Evolutionary conservation across 164 flowering plant species (phyloP).

Genomic region (Magnolia officinalis): DNA sequence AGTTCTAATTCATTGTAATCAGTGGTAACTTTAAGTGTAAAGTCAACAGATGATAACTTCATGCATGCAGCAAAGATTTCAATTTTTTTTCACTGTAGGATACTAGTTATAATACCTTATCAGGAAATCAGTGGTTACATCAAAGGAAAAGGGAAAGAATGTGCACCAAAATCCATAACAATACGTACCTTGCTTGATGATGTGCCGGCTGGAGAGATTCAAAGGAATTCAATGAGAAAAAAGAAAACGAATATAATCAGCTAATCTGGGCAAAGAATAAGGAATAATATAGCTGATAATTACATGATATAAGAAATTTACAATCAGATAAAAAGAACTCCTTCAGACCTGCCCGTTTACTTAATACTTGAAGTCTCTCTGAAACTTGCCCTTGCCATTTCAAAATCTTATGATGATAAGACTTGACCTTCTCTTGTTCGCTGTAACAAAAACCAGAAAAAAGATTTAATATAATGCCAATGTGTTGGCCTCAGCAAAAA

Average conservation of each 20-base stretch:
- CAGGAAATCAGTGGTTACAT: not conserved
- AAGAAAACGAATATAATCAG: slow-evolving; percentile 12
- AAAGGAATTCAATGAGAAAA: not conserved
- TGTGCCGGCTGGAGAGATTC: slow-evolving; percentile 39
- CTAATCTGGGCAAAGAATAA: slow-evolving; percentile 9
- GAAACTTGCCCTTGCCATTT: slow-evolving; percentile 85
- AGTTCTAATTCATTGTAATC: too few relatives aligned
- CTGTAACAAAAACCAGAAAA: slow-evolving; percentile 29
- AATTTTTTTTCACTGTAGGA: too few relatives aligned
- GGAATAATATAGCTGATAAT: not conserved
- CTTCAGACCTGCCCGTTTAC: slow-evolving; percentile 51
- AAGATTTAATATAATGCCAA: not conserved
- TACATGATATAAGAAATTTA: not conserved
- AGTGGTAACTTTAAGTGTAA: too few relatives aligned
- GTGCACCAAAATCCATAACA: not conserved
- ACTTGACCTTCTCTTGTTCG: slow-evolving; percentile 82
- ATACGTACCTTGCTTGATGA: slow-evolving; percentile 61
- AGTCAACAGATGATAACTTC: too few relatives aligned
- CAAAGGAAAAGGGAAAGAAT: not conserved
- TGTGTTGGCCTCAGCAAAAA: not conserved
- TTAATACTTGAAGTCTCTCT: slow-evolving; percentile 65
- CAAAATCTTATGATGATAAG: slow-evolving; percentile 74
- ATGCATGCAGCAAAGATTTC: too few relatives aligned
- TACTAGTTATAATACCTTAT: too few relatives aligned
- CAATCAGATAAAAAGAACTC: not conserved